phyloP scores from a whole-genome alignment of 2,329 filamentous ascomycete genomes.

The Pyrenophora tritici-repentis region DNA sequence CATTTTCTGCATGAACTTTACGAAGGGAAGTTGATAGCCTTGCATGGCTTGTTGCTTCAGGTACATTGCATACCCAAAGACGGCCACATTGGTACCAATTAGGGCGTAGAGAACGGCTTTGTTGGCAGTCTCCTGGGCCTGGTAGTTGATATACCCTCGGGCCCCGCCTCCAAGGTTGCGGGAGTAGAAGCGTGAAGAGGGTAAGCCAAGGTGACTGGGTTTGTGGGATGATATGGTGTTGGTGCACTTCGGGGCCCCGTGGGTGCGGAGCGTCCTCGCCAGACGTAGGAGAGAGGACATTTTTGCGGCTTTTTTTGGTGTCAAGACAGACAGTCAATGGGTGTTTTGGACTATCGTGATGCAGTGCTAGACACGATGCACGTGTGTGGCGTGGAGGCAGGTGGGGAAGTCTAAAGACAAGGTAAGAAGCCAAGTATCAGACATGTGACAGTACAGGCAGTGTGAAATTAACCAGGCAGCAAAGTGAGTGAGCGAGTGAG shows the following conservation, averaged over 20 bases:
- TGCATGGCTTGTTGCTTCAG: constrained; percentile 30
- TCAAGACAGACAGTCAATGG: no score
- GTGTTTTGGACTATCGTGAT: neutral
- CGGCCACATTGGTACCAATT: constrained; percentile 48
- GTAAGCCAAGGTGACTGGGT: constrained; percentile 6
- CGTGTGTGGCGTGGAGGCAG: neutral
- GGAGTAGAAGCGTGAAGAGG: constrained; percentile 16
- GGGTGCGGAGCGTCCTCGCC: constrained; percentile 15
- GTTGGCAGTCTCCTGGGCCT: constrained; percentile 16
- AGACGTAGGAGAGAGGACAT: constrained; percentile 17
- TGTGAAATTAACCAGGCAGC: no score
- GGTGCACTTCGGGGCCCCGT: constrained; percentile 3
- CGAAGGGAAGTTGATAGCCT: constrained; percentile 18
- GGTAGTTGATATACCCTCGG: neutral
- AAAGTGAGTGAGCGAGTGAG: no score
- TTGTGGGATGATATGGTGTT: constrained; percentile 16
- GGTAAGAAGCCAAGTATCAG: no score
- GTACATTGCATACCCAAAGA: constrained; percentile 49
- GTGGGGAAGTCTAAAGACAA: no score
- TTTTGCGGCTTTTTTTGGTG: neutral
- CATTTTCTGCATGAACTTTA: constrained; percentile 38
- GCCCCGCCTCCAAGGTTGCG: neutral
- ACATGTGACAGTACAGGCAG: no score
- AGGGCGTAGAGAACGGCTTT: constrained; percentile 41
- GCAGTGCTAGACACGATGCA: neutral